phyloP scores from a whole-genome alignment of 1,284 basidiomycete species.

The Tausonia pullulans region DNA sequence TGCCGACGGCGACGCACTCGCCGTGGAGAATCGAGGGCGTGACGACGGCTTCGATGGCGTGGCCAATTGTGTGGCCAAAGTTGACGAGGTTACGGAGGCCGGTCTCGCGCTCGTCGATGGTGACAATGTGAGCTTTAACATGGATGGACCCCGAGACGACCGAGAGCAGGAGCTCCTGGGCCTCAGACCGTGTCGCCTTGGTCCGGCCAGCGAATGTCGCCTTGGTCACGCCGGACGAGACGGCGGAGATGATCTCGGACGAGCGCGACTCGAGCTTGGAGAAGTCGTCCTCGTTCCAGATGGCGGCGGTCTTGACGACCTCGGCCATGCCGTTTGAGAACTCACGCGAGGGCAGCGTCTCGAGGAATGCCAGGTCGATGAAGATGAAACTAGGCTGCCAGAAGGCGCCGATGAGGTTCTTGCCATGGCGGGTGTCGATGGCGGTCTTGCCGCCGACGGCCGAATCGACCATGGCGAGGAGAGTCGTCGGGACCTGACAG shows the following conservation, averaged over 20 bases:
- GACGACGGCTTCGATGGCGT: conserved; percentile 87
- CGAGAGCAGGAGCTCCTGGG: conserved; percentile 54
- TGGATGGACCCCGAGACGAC: conserved; percentile 78
- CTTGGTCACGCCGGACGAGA: conserved; percentile 55
- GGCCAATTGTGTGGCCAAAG: conserved; percentile 91
- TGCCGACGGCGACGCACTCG: conserved; percentile 84
- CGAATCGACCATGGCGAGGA: conserved; percentile 98
- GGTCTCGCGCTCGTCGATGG: conserved; percentile 87
- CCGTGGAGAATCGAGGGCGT: conserved; percentile 86
- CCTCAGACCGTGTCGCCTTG: conserved; percentile 54
- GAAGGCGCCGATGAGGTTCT: conserved; percentile 97
- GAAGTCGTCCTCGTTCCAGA: conserved; percentile 85
- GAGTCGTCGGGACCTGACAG: conserved; percentile 90
- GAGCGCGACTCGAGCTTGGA: conserved; percentile 71
- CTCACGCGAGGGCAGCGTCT: conserved; percentile 82
- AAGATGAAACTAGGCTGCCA: conserved; percentile 98
- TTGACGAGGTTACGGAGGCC: conserved; percentile 93
- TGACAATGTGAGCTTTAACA: conserved; percentile 91
- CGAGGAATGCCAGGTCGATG: conserved; percentile 91
- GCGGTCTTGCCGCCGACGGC: conserved; percentile 97
- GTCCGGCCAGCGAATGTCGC: conserved; percentile 48
- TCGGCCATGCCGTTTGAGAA: conserved; percentile 99
- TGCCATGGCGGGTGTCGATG: conserved; percentile 91
- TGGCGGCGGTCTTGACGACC: conserved; percentile 95
- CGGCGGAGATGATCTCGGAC: conserved; percentile 69